These are phyloP conservation scores for Ilex asprella DNA, from an alignment of 257 asterid species.

Conservation along the genomic window DNA sequence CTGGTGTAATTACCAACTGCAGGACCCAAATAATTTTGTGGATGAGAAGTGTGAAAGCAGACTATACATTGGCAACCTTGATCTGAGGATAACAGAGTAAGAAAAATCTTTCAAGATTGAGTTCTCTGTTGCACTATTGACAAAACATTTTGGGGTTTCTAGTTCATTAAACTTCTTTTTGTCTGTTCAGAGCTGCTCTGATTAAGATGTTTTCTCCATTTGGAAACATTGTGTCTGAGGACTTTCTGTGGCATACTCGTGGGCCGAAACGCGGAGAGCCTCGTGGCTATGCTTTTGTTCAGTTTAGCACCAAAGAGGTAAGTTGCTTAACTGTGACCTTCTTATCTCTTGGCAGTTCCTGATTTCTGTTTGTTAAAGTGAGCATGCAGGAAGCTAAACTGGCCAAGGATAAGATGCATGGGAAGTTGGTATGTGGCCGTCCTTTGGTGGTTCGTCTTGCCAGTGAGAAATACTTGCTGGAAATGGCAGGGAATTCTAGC, in stretches of 20 bases:
- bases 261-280: slow-evolving; percentile 89
- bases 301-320: slow-evolving; percentile 86
- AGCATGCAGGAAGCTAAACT: slow-evolving; percentile 90
- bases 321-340: slow-evolving; percentile 18
- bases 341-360: slow-evolving; percentile 16
- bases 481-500: slow-evolving; percentile 31
- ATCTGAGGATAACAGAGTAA: slow-evolving; percentile 79
- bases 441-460: slow-evolving; percentile 77
- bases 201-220: slow-evolving; percentile 81
- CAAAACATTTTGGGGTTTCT: background rate
- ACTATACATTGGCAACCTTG: slow-evolving; percentile 80
- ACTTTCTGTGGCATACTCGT: slow-evolving; percentile 91
- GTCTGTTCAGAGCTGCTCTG: slow-evolving; percentile 57
- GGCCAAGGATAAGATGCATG: slow-evolving; percentile 95
- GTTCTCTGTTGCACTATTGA: slow-evolving; percentile 4
- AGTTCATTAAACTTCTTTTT: background rate
- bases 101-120: slow-evolving; percentile 4
- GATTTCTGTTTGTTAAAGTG: slow-evolving; percentile 65
- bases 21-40: slow-evolving; percentile 33
- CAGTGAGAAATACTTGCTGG: slow-evolving; percentile 50
- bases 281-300: slow-evolving; percentile 72
- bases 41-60: slow-evolving; percentile 68
- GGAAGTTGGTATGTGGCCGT: slow-evolving; percentile 60
- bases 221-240: slow-evolving; percentile 76
- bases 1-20: slow-evolving; percentile 12